These are phyloP conservation scores for Thelephora ganbajun DNA, from an alignment of 768 basidiomycete genomes.

Conservation along the genomic window DNA sequence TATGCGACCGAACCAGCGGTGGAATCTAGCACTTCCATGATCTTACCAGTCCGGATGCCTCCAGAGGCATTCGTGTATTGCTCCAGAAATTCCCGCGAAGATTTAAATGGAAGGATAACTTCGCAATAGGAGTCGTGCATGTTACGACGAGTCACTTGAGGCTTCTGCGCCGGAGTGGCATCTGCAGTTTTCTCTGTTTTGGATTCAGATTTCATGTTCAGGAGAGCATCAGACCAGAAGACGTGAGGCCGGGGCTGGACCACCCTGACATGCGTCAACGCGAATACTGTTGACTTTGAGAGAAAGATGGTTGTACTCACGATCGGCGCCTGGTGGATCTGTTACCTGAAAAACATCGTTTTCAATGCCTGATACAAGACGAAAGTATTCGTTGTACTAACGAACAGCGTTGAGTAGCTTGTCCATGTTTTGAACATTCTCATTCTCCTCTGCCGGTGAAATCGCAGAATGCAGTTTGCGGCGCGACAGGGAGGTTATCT, in stretches of 20 bases:
- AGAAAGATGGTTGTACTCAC: constrained; percentile 2
- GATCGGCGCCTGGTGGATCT: constrained; percentile 8
- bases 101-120: constrained; percentile 47
- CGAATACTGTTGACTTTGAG: not conserved
- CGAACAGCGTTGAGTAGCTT: constrained; percentile 38
- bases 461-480: too few relatives aligned
- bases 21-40: constrained; percentile 74
- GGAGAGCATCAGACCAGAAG: constrained; percentile 46
- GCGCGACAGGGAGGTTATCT: too few relatives aligned
- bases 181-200: constrained; percentile 7
- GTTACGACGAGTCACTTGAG: constrained; percentile 22
- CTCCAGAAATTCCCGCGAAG: constrained; percentile 43
- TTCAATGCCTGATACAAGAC: not conserved
- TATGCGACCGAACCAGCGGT: constrained; percentile 78
- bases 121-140: constrained; percentile 70
- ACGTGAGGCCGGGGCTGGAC: constrained; percentile 38
- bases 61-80: constrained; percentile 60
- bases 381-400: constrained; percentile 22
- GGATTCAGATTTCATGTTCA: constrained; percentile 11
- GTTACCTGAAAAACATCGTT: constrained; percentile 6
- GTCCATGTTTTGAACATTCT: constrained; percentile 47
- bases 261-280: constrained; percentile 22
- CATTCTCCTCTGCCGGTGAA: constrained; percentile 30
- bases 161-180: constrained; percentile 8
- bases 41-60: constrained; percentile 56